Evolutionary conservation across 495 filamentous ascomycete species (phyloP), one percentile per base, ranked within the genome.

Genomic region (Penicillium chermesinum): DNA sequence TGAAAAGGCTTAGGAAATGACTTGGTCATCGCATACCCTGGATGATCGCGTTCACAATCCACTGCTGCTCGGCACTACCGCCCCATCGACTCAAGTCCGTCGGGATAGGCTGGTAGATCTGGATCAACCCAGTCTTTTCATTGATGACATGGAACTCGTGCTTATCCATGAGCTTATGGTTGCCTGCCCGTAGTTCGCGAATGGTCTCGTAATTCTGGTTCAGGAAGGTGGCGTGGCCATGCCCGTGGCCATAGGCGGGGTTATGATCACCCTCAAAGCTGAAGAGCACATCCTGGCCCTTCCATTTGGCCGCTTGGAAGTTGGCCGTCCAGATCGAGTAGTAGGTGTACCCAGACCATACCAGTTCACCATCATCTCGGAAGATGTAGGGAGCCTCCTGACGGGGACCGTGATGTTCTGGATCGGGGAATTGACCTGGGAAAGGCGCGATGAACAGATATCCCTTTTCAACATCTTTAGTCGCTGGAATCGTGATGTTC

Each of bases 321-420:
- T 70, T 57, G 39, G 66, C 72, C 0, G 68, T 56, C 63, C 66
- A 76, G 33, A 71, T 72, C 22, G 63, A 66, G 42, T 71, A 72
- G 51, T 72, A 70, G 0, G 69, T 70, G 35, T 70, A 72, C 7
- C 73, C 73, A 10, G 73, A 74, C 76, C 74, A 79, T n/a, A 79
- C 61, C 0, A 77, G 56, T 38, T 78, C 74, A 3, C 76, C 74
- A 44, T 74, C 55, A 38, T 74, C 66, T 8, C 67, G 68, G 48
- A 74, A 76, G 53, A 79, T 78, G 50, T 79, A 79, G 7, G 74
- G 51, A 2, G 53, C 60, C 39, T 69, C 52, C 61, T 63, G 65
- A 30, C 72, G 67, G 0, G 78, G 77, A 1, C 78, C 77, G 38
- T 79, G 76, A 25, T 56, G 56, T 32, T 60, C 58, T 2, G 58